A percentile compares a stretch with the other conserved stretches of the same genome.
Evolutionary conservation across 345 rosid species (phyloP).

Genomic region (Corchorus capsularis): DNA sequence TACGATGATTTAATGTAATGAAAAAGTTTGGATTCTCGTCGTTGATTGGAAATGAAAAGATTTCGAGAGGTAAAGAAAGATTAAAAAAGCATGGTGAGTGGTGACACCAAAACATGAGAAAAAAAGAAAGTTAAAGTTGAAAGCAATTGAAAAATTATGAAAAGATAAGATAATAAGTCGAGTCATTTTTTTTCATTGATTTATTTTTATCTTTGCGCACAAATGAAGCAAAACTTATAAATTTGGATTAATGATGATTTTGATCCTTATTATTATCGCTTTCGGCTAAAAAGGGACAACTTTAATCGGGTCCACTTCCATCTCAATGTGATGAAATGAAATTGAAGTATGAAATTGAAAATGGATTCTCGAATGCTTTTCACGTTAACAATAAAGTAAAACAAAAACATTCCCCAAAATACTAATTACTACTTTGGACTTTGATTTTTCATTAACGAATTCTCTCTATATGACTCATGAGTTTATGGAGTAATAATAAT

Average conservation of each 20-base stretch:
- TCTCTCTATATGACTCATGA: too few species aligned
- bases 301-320: constrained; percentile 14
- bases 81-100: too few species aligned
- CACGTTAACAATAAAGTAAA: not conserved
- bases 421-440: too few species aligned
- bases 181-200: not conserved
- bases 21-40: too few species aligned
- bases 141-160: too few species aligned
- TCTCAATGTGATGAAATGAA: not conserved
- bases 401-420: not conserved
- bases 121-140: not conserved
- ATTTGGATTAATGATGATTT: not conserved
- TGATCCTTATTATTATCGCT: not conserved
- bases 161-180: not conserved
- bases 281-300: constrained; percentile 7
- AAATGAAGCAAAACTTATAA: not conserved
- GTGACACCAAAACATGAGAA: too few species aligned
- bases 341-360: not conserved
- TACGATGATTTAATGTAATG: too few species aligned
- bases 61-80: too few species aligned
- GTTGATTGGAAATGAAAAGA: too few species aligned
- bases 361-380: not conserved
- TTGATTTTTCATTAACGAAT: too few species aligned
- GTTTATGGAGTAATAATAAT: too few species aligned
- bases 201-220: not conserved